Percentiles rank a stretch among this genome's conserved stretches.
Conservation (phyloP, 768 basidiomycete genomes). For the Rhodocollybia butyracea region DNA sequence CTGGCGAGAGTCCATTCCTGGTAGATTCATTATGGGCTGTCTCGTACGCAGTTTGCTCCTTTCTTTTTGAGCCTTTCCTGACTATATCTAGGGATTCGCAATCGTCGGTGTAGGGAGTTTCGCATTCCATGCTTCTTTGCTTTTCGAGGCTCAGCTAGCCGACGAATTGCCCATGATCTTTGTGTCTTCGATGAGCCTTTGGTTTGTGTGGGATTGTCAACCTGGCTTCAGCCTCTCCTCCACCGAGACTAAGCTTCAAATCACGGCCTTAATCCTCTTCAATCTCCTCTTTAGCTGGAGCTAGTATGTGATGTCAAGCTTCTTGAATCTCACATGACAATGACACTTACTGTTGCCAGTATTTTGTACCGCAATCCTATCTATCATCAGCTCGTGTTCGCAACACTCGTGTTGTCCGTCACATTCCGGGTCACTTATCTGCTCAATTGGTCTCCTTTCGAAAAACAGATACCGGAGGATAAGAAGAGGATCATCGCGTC, state of each 20-base stretch:
- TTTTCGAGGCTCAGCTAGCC: conserved; percentile 73
- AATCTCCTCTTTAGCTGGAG: conserved; percentile 64
- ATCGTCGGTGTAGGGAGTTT: conserved; percentile 76
- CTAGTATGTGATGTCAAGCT: conserved; percentile 60
- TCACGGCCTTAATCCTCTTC: conserved; percentile 39
- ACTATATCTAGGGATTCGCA: conserved; percentile 49
- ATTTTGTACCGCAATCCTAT: conserved; percentile 69
- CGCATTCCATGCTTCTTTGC: conserved; percentile 75
- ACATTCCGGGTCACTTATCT: conserved; percentile 51
- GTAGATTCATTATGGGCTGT: conserved; percentile 40
- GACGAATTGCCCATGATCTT: conserved; percentile 87
- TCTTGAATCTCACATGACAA: background rate
- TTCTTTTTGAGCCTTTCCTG: background rate
- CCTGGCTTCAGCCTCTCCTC: conserved; percentile 45
- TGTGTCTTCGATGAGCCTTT: conserved; percentile 57
- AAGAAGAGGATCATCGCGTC: conserved; percentile 37
- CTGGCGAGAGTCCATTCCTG: conserved; percentile 31
- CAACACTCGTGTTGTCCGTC: conserved; percentile 45
- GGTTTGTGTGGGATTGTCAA: conserved; percentile 55
- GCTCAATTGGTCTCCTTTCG: conserved; percentile 38
- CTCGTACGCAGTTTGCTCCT: conserved; percentile 25
- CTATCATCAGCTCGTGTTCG: conserved; percentile 80
- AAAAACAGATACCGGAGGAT: conserved; percentile 37
- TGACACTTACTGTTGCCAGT: conserved; percentile 30
- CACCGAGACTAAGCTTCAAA: conserved; percentile 35